phyloP scores from a whole-genome alignment of 192 early-diverging fungal genomes.

The Podila horticola region DNA sequence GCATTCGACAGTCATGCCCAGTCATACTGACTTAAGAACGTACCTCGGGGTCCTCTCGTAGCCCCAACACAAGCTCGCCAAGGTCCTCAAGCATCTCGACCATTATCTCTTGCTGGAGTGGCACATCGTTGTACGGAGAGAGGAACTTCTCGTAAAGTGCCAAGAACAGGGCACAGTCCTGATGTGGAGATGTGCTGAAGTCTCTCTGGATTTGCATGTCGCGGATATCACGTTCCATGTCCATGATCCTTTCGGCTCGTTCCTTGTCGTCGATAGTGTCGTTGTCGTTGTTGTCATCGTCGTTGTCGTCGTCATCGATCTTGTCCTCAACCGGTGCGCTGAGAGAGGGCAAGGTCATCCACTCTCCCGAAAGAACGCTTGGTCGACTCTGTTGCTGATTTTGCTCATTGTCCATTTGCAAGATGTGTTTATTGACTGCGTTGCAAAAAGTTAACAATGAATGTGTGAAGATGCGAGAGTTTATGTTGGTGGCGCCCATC shows the following conservation, averaged over 20 bases:
- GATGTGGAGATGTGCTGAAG: background rate
- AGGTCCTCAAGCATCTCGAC: conserved; percentile 23
- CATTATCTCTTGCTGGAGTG: conserved; percentile 21
- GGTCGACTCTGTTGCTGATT: background rate
- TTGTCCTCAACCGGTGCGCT: background rate
- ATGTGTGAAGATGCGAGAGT: too few relatives aligned
- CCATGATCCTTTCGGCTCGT: background rate
- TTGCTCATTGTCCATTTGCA: background rate
- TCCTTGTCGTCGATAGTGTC: background rate
- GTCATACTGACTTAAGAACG: background rate
- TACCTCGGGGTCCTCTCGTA: conserved; percentile 1
- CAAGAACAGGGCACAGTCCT: background rate
- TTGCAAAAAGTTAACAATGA: too few relatives aligned
- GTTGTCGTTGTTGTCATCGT: background rate
- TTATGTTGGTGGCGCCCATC: too few relatives aligned
- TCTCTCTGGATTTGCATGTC: background rate
- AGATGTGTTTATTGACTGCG: background rate
- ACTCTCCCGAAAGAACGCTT: conserved; percentile 12
- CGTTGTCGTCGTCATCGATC: background rate
- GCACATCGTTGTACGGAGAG: background rate
- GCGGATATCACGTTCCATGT: background rate
- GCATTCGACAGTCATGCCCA: too few relatives aligned
- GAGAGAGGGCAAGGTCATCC: conserved; percentile 14
- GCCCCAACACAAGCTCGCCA: conserved; percentile 1
- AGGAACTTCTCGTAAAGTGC: background rate